These are phyloP conservation scores for Torulaspora microellipsoides DNA, from an alignment of 805 yeast species.

Conservation along the genomic window DNA sequence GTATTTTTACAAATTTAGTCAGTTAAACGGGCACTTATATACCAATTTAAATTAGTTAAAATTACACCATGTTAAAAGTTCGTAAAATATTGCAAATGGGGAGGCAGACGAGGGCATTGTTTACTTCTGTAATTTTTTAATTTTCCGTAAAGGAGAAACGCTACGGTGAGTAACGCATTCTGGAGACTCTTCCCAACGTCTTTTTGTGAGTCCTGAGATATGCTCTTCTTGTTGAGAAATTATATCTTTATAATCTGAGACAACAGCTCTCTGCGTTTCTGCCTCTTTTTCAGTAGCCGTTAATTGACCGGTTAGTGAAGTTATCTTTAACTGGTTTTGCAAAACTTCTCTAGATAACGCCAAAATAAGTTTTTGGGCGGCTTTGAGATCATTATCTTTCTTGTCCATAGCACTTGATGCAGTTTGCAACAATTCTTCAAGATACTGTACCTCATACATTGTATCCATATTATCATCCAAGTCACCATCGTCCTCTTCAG, in stretches of 20 bases:
- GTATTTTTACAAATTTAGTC: too few relatives aligned
- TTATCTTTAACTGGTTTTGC: conserved; percentile 17
- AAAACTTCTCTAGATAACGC: conserved; percentile 18
- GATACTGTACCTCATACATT: neutral
- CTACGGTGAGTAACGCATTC: too few relatives aligned
- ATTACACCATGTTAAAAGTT: too few relatives aligned
- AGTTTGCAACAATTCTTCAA: conserved; percentile 2
- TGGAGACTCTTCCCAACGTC: too few relatives aligned
- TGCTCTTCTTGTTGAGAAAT: conserved; percentile 7
- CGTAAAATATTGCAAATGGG: too few relatives aligned
- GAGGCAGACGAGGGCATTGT: too few relatives aligned
- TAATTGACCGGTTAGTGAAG: conserved; percentile 19
- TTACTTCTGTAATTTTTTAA: too few relatives aligned
- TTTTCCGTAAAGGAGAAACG: too few relatives aligned
- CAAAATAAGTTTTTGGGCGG: conserved; percentile 13
- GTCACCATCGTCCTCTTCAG: neutral
- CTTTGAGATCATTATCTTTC: conserved; percentile 13
- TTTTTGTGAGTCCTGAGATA: neutral
- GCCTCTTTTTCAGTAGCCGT: conserved; percentile 3
- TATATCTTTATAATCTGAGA: conserved; percentile 6
- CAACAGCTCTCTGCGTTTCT: neutral
- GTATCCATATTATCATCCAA: neutral
- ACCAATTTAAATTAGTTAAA: too few relatives aligned
- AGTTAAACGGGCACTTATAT: too few relatives aligned
- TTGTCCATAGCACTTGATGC: conserved; percentile 10